A percentile compares a stretch with the other conserved stretches of the same genome.
These are phyloP conservation scores for Mrakiaceae sp. DNA, from an alignment of 1,284 basidiomycete species.

Conservation along the genomic window DNA sequence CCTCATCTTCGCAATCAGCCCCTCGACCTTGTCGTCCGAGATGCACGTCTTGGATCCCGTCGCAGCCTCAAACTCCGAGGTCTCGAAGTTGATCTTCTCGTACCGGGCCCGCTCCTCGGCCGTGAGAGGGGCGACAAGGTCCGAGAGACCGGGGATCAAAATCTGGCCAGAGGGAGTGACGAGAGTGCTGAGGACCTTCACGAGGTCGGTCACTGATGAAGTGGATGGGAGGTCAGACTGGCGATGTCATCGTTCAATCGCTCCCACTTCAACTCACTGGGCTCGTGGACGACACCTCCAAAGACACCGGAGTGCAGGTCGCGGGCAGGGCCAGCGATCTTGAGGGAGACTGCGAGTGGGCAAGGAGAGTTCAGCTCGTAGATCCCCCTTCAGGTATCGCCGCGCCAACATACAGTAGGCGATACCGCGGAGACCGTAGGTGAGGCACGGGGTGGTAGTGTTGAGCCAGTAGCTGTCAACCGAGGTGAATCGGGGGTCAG, in stretches of 20 bases:
- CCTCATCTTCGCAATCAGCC: constrained; percentile 82
- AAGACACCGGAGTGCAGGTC: constrained; percentile 91
- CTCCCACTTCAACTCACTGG: constrained; percentile 22
- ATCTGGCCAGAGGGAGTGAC: constrained; percentile 75
- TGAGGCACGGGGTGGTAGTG: constrained; percentile 37
- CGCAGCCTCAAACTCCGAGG: constrained; percentile 62
- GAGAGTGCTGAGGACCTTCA: constrained; percentile 60
- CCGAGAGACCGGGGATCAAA: constrained; percentile 80
- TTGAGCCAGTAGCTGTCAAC: constrained; percentile 39
- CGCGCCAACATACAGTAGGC: constrained; percentile 59
- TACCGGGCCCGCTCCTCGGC: constrained; percentile 65
- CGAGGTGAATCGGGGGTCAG: not conserved
- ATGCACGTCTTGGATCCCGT: constrained; percentile 69
- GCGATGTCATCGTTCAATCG: no score
- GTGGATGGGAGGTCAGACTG: not conserved
- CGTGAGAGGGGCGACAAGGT: constrained; percentile 67
- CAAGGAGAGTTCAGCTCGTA: no score
- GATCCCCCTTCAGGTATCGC: no score
- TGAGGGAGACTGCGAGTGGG: constrained; percentile 34
- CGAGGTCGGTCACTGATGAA: constrained; percentile 53
- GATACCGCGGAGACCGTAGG: constrained; percentile 59
- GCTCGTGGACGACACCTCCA: constrained; percentile 75
- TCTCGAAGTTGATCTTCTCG: constrained; percentile 58
- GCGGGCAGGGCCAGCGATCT: constrained; percentile 68
- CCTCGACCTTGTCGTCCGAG: constrained; percentile 66